Base-by-base conservation (phyloP, 2,329 filamentous ascomycete genomes). In the Chrysoporthe cubensis region DNA sequence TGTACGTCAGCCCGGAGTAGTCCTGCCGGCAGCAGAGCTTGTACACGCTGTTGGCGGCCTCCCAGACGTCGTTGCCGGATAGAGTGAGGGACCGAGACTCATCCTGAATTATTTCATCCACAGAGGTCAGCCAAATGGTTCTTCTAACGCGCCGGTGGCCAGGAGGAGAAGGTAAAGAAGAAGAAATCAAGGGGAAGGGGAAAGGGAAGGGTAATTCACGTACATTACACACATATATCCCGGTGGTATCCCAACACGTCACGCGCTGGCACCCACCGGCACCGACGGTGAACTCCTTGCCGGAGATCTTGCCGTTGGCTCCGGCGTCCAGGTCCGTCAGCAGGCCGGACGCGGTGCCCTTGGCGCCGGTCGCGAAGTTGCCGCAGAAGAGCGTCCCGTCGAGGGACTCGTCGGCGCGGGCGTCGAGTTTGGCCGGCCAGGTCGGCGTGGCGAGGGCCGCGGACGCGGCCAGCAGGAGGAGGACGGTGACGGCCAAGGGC, bases 141-240 rank as follows among this genome's bases (percentile, higher is more conserved):
- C 14, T 46, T 46, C 11, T 46, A 14, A 18, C 13, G 44, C 18
- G 44, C 37, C 37, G 5, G 9, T 34, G 18, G 37, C 18, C 6
- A 60, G 3, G 21, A 44, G 40, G 14, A 44, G 11, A 32, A 16
- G 9, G 18, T 26, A 11, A 16, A 60, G 6, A 60, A 4, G 26
- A 13, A 26, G 18, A 43, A 60, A 37, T 26, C 26, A 44, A 16
- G 40, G 40, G 26, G 11, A 60, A 1, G 13, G 42, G 11, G n/a
- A 46, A 34, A 48, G 18, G 46, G 8, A 46, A n/a, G 7, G 18
- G 2, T 34, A 7, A 5, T 18, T 26, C 0, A 65, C 65, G 8
- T 62, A 69, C 67, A 56, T 69, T 69, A 21, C 68, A 69, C 5
- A 67, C 62, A n/a, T 67, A 69, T 1, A 69, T 34, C 4, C 44